phyloP scores from a whole-genome alignment of 192 early-diverging fungal genomes.

The Umbelopsis isabellina region DNA sequence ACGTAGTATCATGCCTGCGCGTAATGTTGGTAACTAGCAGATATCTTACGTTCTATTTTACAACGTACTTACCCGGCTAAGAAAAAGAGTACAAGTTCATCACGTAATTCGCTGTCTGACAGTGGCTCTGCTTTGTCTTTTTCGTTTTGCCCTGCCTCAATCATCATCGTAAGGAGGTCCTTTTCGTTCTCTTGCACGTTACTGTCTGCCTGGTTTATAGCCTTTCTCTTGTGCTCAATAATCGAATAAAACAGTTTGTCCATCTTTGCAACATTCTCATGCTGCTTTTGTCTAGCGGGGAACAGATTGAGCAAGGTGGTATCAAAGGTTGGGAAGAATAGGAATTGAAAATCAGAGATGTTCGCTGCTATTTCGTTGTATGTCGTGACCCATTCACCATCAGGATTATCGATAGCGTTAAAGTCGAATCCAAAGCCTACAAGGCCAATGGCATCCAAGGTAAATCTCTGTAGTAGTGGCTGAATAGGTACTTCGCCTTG shows the following conservation, averaged over 20 bases:
- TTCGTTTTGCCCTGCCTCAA: conserved; percentile 29
- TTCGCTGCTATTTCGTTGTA: conserved; percentile 28
- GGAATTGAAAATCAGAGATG: conserved; percentile 17
- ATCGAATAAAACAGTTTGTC: conserved; percentile 23
- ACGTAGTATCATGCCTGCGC: conserved; percentile 48
- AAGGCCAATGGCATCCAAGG: conserved; percentile 37
- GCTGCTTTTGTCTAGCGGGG: conserved; percentile 25
- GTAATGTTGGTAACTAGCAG: not conserved
- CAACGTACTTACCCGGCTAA: not conserved
- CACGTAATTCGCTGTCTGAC: conserved; percentile 29
- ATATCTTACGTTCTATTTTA: too few species aligned
- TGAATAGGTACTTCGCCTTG: conserved; percentile 19
- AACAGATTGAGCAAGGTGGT: conserved; percentile 20
- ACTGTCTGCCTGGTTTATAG: not conserved
- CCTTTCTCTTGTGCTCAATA: conserved; percentile 23
- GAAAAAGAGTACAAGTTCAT: not conserved
- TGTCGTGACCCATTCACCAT: conserved; percentile 24
- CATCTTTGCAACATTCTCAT: conserved; percentile 23
- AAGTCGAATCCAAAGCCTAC: conserved; percentile 42
- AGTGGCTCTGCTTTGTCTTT: conserved; percentile 2
- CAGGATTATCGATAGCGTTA: conserved; percentile 20
- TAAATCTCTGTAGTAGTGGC: conserved; percentile 24
- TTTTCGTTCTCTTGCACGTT: conserved; percentile 25
- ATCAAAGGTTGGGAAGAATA: conserved; percentile 32
- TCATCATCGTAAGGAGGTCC: conserved; percentile 40